These are phyloP conservation scores for Maudiozyma turicensis DNA, from an alignment of 805 yeast genomes.

Conservation along the genomic window DNA sequence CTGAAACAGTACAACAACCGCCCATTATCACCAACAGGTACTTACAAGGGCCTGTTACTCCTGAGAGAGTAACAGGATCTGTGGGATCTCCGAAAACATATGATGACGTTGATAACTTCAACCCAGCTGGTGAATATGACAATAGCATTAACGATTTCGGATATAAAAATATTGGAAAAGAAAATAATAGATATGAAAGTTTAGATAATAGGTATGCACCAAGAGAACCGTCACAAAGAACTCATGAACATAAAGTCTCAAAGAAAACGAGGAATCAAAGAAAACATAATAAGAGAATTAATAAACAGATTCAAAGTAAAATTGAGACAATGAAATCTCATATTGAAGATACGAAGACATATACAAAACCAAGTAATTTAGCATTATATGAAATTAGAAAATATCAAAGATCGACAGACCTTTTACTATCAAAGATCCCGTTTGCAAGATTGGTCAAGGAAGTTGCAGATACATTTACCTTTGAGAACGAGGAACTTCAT, in stretches of 20 bases:
- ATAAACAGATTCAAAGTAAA: slow-evolving; percentile 1
- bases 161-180: too few species aligned
- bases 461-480: slow-evolving; percentile 44
- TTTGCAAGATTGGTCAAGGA: slow-evolving; percentile 71
- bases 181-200: not conserved
- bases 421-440: slow-evolving; percentile 61
- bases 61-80: not conserved
- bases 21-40: not conserved
- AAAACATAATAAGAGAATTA: not conserved
- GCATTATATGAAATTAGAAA: slow-evolving; percentile 62
- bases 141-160: too few species aligned
- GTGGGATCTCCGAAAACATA: too few species aligned
- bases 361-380: slow-evolving; percentile 53
- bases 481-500: slow-evolving; percentile 46
- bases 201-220: not conserved
- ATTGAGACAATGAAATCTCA: not conserved
- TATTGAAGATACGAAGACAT: slow-evolving; percentile 26
- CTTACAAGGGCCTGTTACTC: not conserved
- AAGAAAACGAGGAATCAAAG: not conserved
- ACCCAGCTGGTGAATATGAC: too few species aligned
- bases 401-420: slow-evolving; percentile 59
- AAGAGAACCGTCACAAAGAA: not conserved
- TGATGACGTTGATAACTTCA: too few species aligned
- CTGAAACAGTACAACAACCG: not conserved
- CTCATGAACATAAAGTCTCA: not conserved